Conservation (phyloP, 139 green algal genomes). For the Chlorella sp. region DNA sequence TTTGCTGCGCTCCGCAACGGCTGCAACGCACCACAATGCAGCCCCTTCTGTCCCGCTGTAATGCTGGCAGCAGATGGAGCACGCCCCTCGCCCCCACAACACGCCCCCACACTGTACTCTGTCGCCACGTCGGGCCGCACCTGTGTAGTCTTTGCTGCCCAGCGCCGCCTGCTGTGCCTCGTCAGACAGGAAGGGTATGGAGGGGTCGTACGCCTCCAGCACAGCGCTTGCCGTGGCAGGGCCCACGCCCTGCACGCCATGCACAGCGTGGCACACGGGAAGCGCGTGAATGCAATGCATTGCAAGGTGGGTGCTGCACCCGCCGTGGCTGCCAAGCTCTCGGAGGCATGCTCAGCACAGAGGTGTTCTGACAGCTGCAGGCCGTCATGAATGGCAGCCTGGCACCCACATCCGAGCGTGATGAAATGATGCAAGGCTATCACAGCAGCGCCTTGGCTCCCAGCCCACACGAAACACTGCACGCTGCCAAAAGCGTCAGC, state of each 20-base stretch:
- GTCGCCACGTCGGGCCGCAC: not conserved
- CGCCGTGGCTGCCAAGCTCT: not conserved
- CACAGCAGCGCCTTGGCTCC: no score
- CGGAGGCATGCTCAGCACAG: not conserved
- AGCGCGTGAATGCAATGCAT: not conserved
- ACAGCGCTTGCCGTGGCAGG: conserved; percentile 75
- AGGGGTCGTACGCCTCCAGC: conserved; percentile 41
- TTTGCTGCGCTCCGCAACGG: not conserved
- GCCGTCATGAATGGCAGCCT: no score
- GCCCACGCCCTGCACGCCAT: conserved; percentile 60
- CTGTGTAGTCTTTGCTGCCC: conserved; percentile 53
- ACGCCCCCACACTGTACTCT: no score
- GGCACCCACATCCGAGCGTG: not conserved
- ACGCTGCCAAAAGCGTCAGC: not conserved
- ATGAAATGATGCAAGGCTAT: not conserved
- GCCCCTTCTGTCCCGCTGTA: not conserved
- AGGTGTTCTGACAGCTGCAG: not conserved
- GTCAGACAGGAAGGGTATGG: conserved; percentile 69
- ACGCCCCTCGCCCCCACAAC: not conserved
- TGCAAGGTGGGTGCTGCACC: not conserved
- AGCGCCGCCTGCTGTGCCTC: conserved; percentile 58
- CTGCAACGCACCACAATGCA: no score
- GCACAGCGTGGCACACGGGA: not conserved
- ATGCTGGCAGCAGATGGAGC: not conserved
- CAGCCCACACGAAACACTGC: not conserved